Percentiles rank a stretch among this genome's conserved stretches.
phyloP scores from a whole-genome alignment of 306 rosid genomes.

The Oxytropis ochrocephala region DNA sequence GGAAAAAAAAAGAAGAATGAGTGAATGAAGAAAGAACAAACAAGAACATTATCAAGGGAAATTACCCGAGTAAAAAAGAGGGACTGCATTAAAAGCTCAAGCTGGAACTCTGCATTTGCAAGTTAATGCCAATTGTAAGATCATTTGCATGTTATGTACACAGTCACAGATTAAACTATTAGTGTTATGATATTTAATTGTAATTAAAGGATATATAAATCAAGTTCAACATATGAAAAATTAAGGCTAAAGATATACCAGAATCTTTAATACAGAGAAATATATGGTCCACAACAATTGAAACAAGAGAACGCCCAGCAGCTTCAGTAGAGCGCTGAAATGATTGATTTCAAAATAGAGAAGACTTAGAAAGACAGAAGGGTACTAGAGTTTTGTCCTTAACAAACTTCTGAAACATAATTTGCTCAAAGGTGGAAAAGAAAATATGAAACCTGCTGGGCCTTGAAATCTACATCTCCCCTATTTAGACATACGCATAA shows the following conservation, averaged over 20 bases:
- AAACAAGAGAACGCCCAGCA: conserved; percentile 76
- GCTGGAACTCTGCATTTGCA: conserved; percentile 98
- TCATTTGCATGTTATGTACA: conserved; percentile 12
- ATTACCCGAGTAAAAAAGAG: conserved; percentile 89
- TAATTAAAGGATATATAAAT: conserved; percentile 4
- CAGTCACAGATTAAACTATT: not conserved
- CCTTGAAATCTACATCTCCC: conserved; percentile 71
- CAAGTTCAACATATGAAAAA: not conserved
- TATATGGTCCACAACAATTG: conserved; percentile 86
- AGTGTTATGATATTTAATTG: not conserved
- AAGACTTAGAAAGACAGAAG: conserved; percentile 20
- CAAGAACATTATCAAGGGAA: not conserved
- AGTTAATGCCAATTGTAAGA: conserved; percentile 24
- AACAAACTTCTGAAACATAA: conserved; percentile 1
- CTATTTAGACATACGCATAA: conserved; percentile 78
- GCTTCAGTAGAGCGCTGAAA: conserved; percentile 81
- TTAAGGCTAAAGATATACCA: conserved; percentile 41
- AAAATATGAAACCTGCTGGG: conserved; percentile 54
- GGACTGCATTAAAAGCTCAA: conserved; percentile 95
- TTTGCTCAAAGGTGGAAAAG: conserved; percentile 14
- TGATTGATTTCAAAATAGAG: conserved; percentile 21
- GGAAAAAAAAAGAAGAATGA: not conserved
- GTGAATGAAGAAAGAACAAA: not conserved
- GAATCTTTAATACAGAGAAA: conserved; percentile 89
- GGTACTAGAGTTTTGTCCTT: conserved; percentile 3